Conservation (phyloP, 805 yeast genomes). For the Wickerhamiella spandovensis region DNA sequence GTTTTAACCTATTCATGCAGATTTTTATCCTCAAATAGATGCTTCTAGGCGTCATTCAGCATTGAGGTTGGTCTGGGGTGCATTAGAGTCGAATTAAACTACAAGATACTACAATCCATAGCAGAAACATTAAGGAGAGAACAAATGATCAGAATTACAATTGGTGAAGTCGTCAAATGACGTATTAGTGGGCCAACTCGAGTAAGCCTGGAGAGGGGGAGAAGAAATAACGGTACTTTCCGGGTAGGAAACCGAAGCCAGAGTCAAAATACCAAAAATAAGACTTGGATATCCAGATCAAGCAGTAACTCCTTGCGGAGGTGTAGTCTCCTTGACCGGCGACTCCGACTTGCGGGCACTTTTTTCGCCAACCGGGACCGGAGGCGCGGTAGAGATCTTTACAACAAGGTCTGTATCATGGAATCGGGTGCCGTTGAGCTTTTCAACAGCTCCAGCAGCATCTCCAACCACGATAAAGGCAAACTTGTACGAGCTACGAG, state of each 20-base stretch:
- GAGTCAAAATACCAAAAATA: background rate
- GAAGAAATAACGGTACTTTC: background rate
- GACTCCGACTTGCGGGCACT: background rate
- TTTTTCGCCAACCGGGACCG: background rate
- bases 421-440: background rate
- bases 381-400: background rate
- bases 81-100: background rate
- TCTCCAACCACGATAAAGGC: background rate
- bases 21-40: background rate
- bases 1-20: background rate
- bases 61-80: background rate
- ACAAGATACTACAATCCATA: background rate
- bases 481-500: background rate
- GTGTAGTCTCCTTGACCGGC: background rate
- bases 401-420: background rate
- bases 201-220: background rate
- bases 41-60: background rate
- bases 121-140: background rate
- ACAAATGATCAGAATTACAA: background rate
- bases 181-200: background rate
- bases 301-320: background rate
- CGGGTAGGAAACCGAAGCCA: background rate
- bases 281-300: background rate
- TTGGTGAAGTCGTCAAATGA: background rate
- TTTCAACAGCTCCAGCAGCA: background rate